Evolutionary conservation across 176 grass and related monocot species (phyloP).

Genomic region (Cenchrus purpureus): DNA sequence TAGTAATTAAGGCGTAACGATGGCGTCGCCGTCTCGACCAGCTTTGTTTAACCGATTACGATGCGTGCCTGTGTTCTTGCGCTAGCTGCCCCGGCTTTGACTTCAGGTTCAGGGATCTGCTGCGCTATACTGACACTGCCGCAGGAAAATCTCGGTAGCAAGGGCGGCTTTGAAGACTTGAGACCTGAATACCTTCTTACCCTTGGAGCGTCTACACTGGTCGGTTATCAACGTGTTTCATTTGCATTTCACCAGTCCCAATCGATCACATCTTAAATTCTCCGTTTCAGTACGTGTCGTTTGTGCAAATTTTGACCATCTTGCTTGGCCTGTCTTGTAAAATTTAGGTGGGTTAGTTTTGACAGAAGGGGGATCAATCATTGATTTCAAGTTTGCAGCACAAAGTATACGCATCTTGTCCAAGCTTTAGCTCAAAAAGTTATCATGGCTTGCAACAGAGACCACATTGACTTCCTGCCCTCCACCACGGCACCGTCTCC

Average conservation of each 20-base stretch:
- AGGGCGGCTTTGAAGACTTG: neutral
- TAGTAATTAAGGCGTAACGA: slow-evolving; percentile 45
- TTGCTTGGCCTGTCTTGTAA: neutral
- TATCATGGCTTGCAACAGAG: neutral
- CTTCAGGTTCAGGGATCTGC: slow-evolving; percentile 25
- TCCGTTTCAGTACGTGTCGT: neutral
- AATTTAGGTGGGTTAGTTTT: neutral
- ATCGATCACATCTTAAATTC: no score
- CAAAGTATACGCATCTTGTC: neutral
- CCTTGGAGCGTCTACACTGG: neutral
- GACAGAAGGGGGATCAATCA: neutral
- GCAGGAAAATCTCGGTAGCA: neutral
- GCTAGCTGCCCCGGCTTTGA: slow-evolving; percentile 42
- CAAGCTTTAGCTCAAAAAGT: slow-evolving; percentile 11
- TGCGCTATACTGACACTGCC: neutral
- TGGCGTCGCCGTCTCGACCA: slow-evolving; percentile 23
- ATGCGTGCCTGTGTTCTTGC: slow-evolving; percentile 36
- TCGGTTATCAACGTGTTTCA: neutral
- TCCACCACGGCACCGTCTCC: neutral
- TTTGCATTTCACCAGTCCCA: neutral
- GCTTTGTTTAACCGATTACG: slow-evolving; percentile 46
- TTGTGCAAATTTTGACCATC: neutral
- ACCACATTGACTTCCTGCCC: slow-evolving; percentile 48
- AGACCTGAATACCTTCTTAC: neutral
- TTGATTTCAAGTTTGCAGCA: neutral